A percentile compares a stretch with the other conserved stretches of the same genome.
phyloP scores from a whole-genome alignment of 805 yeast species.

The Zygosaccharomyces gambellarensis region DNA sequence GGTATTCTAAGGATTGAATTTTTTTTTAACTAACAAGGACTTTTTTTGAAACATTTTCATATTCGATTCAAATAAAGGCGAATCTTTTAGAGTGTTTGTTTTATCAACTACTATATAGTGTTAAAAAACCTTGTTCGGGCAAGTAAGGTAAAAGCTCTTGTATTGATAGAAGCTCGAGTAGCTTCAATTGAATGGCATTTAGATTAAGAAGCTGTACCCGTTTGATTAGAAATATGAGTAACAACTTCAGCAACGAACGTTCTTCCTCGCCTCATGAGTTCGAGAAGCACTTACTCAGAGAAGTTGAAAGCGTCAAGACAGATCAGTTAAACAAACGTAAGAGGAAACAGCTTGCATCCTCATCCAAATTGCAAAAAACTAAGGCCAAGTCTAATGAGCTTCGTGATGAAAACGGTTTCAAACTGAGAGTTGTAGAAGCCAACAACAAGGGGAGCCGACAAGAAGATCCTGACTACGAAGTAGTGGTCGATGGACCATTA shows the following conservation, averaged over 20 bases:
- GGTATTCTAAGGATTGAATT: not conserved
- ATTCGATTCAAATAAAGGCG: not conserved
- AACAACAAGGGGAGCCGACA: constrained; percentile 44
- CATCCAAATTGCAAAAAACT: constrained; percentile 8
- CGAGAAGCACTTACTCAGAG: constrained; percentile 11
- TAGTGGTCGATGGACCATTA: constrained; percentile 53
- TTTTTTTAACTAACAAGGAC: not conserved
- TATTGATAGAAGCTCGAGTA: not conserved
- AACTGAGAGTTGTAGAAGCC: constrained; percentile 23
- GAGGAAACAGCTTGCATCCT: constrained; percentile 5
- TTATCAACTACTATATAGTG: not conserved
- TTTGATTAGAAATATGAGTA: constrained; percentile 1
- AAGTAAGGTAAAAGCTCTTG: not conserved
- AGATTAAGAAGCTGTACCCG: not conserved
- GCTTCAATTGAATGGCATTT: not conserved
- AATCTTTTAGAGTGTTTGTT: not conserved
- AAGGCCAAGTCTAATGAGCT: constrained; percentile 12
- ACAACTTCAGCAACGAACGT: not conserved
- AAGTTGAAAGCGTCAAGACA: constrained; percentile 11
- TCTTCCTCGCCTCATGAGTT: constrained; percentile 5
- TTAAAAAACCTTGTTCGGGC: not conserved
- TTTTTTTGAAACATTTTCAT: not conserved
- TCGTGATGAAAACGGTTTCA: constrained; percentile 32
- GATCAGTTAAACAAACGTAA: constrained; percentile 8
- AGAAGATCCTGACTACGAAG: constrained; percentile 54